phyloP scores from a whole-genome alignment of 2,329 filamentous ascomycete genomes.

The Penicillium sp. region DNA sequence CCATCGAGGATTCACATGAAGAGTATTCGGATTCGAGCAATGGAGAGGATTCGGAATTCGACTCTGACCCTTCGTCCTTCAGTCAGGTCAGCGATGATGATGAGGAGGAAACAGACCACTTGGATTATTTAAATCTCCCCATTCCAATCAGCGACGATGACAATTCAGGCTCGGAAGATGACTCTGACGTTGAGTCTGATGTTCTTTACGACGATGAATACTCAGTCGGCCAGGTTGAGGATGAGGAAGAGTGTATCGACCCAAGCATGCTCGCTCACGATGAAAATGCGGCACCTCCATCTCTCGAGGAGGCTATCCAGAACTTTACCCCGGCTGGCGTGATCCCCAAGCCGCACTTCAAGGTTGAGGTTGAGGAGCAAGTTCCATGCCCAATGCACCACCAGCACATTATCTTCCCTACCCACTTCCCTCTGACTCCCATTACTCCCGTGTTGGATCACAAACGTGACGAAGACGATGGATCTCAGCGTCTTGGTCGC shows the following conservation, averaged over 20 bases:
- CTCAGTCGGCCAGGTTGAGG: neutral
- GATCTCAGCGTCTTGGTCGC: conserved; percentile 19
- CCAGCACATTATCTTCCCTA: neutral
- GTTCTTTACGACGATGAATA: conserved; percentile 2
- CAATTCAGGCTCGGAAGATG: neutral
- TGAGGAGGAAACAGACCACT: neutral
- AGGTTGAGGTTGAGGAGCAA: conserved; percentile 1
- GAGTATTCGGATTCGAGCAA: conserved; percentile 1
- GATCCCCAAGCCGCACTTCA: neutral
- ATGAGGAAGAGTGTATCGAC: conserved; percentile 15
- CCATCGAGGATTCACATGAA: conserved; percentile 9
- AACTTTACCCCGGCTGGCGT: neutral
- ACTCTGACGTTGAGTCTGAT: conserved; percentile 5
- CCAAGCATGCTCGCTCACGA: conserved; percentile 7
- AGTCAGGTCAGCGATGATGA: conserved; percentile 6
- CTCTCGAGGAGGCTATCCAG: neutral
- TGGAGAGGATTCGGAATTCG: conserved; percentile 12
- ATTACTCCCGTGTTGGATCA: conserved; percentile 4
- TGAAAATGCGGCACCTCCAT: neutral
- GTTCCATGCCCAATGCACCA: neutral
- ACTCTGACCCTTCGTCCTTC: conserved; percentile 9
- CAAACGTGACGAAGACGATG: conserved; percentile 30
- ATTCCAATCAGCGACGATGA: neutral
- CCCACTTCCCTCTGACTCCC: conserved; percentile 3
- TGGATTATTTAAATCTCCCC: neutral